Base-by-base conservation (phyloP, 345 rosid genomes). In the Bruguiera sexangula region DNA sequence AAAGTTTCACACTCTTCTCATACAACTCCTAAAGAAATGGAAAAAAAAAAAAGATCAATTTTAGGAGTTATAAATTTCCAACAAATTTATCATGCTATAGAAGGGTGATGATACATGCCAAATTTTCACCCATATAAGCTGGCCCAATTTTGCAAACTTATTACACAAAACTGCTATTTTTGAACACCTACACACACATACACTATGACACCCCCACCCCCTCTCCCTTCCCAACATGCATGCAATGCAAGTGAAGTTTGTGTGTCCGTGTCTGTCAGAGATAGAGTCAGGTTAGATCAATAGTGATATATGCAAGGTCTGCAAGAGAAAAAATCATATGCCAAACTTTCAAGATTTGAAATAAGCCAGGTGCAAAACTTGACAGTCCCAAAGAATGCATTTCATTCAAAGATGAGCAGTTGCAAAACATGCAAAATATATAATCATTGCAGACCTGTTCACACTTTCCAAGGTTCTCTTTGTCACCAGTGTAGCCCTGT, bases 401-500 rank as follows among this genome's bases (percentile, higher is more conserved):
- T 58, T 20, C 52, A 63, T 22, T 37, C 62, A 43, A 66, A 75
- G 32, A 37, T 22, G 22, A 66, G 1, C 32, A 67, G 22, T 21
- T 52, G 34, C 34, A 74, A 62, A 72, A 55, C 39, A 32, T 3
- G 51, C 48, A 43, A 50, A 39, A 50, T 50, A 39, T 57, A 46
- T 59, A 73, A 56, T 6, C 34, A 66, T 64, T 62, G 69, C 87
- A 72, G 34, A 95, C 99, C 98, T 90, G 98, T 75, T 96, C 99
- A 81, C 98, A 96, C 84, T 89, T 96, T 79, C 99, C 98, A 79
- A 96, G 78, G 65, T 68, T 83, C 48, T 82, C 85, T 81, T 81
- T 87, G 86, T 96, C 91, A 54, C 99, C 98, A 56, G 87, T 82
- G 74, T 86, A 96, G 73, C 76, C 79, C 99, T 96, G 71, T 55